phyloP scores from a whole-genome alignment of 306 rosid species.

The Biancaea sappan region DNA sequence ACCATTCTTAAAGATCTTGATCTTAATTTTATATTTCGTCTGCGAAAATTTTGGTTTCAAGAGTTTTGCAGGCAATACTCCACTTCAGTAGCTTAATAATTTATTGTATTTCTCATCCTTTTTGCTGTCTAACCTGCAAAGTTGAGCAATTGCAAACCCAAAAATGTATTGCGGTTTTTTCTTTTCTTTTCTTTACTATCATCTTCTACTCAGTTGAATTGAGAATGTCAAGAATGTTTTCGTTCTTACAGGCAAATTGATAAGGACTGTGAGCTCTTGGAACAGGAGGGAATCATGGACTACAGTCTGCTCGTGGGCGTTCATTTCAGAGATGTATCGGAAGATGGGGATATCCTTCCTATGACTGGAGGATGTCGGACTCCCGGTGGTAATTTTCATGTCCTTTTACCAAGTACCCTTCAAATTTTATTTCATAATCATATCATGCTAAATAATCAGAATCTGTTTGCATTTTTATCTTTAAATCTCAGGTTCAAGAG shows the following conservation, averaged over 20 bases:
- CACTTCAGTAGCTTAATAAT: conserved; percentile 12
- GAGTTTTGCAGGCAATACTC: conserved; percentile 72
- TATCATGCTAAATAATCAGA: neutral
- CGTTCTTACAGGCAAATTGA: conserved; percentile 69
- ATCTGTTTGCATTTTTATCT: conserved; percentile 11
- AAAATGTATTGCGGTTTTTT: neutral
- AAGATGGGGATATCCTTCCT: conserved; percentile 67
- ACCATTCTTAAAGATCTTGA: conserved; percentile 93
- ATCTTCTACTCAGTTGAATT: conserved; percentile 27
- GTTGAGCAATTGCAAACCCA: conserved; percentile 9
- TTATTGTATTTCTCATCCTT: neutral
- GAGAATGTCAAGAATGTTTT: conserved; percentile 3
- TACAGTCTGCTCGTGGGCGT: conserved; percentile 85
- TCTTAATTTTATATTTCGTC: conserved; percentile 76
- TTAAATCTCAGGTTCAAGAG: conserved; percentile 45
- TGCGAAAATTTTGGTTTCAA: conserved; percentile 66
- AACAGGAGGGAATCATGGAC: conserved; percentile 94
- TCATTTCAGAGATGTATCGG: conserved; percentile 72
- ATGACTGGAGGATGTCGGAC: conserved; percentile 39
- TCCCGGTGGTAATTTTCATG: conserved; percentile 50
- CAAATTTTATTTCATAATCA: neutral
- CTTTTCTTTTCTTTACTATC: neutral
- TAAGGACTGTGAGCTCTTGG: conserved; percentile 82
- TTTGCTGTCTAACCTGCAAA: neutral
- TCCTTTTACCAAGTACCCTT: conserved; percentile 1